Conservation (phyloP, 2,329 filamentous ascomycete species). For the Claviceps cyperi region DNA sequence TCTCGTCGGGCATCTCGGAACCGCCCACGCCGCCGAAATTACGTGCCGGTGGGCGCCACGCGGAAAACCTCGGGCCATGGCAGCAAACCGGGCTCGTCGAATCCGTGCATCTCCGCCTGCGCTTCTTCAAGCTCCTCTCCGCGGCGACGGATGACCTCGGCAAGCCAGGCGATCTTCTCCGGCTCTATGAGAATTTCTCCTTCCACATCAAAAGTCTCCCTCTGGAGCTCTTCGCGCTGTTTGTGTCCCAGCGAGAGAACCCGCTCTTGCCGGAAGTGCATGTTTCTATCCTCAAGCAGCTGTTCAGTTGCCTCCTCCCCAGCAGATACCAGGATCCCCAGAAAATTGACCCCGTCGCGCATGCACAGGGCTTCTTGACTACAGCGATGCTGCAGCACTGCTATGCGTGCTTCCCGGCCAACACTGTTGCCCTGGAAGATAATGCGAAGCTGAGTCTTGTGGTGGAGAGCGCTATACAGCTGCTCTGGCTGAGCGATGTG, state of each 20-base stretch:
- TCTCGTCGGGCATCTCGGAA: slow-evolving; percentile 31
- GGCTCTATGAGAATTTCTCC: slow-evolving; percentile 45
- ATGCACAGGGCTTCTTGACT: slow-evolving; percentile 26
- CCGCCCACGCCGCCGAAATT: slow-evolving; percentile 29
- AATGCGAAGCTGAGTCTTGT: slow-evolving; percentile 61
- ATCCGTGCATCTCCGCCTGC: slow-evolving; percentile 46
- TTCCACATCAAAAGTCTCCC: slow-evolving; percentile 44
- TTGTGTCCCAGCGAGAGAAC: slow-evolving; percentile 27
- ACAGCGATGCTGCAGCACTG: slow-evolving; percentile 35
- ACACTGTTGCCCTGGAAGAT: slow-evolving; percentile 43
- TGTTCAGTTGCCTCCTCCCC: slow-evolving; percentile 31
- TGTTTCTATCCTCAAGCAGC: slow-evolving; percentile 29
- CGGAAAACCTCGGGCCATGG: slow-evolving; percentile 10
- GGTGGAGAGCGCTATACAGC: slow-evolving; percentile 48
- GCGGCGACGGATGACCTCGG: slow-evolving; percentile 32
- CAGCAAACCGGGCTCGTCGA: slow-evolving; percentile 25
- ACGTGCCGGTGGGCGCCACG: slow-evolving; percentile 11
- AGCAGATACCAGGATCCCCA: slow-evolving; percentile 26
- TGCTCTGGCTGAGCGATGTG: slow-evolving; percentile 27
- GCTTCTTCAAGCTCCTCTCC: slow-evolving; percentile 44
- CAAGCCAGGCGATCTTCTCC: slow-evolving; percentile 26
- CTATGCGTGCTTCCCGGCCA: slow-evolving; percentile 53
- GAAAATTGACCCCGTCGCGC: slow-evolving; percentile 21
- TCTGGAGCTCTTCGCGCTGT: slow-evolving; percentile 39
- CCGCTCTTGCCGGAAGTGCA: slow-evolving; percentile 23